Base-by-base conservation (phyloP, 202 grass and related monocot genomes). In the Elaeis oleifera region DNA sequence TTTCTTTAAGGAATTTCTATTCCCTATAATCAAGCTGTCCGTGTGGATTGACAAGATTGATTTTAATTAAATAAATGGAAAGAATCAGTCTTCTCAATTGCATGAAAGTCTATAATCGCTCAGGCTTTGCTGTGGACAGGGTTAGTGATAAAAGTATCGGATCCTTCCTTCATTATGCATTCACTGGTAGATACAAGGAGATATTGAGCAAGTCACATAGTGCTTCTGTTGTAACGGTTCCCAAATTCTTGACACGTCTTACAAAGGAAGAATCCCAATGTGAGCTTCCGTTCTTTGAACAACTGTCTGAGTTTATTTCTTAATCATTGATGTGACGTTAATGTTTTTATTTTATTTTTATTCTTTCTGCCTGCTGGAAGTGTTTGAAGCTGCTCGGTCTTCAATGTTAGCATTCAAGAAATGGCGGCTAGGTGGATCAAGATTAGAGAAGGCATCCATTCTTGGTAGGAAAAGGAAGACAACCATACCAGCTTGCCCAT, bases 141-240 rank as follows among this genome's bases (percentile, higher is more conserved):
- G 90, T 88, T 53, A 72, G 56, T 20, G 86, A 95, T 72, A 95
- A 73, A 68, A 95, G 70, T 67, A 82, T 95, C 26, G 86, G 78
- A 24, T 62, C 66, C 7, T 95, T 90, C 74, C 59, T 90, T 31
- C 78, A 65, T 17, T 83, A 95, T 44, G 79, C 90, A 14, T 95
- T 95, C 73, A 76, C 70, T 17, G 79, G 76, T 54, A 73, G 90
- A 39, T 97, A 97, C 88, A 83, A 89, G 73, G 88, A 97, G 54
- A 74, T 97, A 64, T 74, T 97, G 54, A 90, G 92, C 88, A 97
- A 91, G 58, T 89, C 84, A 25, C 92, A 97, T 51, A 81, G 76
- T 44, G 81, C 84, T 64, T 76, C 84, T 16, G 57, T 61, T 6
- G 67, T 66, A 27, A 79, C 84, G 32, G 44, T 79, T 70, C 84